Evolutionary conservation across 1,139 yeast genomes (phyloP).

Genomic region (Candida tunisiensis): DNA sequence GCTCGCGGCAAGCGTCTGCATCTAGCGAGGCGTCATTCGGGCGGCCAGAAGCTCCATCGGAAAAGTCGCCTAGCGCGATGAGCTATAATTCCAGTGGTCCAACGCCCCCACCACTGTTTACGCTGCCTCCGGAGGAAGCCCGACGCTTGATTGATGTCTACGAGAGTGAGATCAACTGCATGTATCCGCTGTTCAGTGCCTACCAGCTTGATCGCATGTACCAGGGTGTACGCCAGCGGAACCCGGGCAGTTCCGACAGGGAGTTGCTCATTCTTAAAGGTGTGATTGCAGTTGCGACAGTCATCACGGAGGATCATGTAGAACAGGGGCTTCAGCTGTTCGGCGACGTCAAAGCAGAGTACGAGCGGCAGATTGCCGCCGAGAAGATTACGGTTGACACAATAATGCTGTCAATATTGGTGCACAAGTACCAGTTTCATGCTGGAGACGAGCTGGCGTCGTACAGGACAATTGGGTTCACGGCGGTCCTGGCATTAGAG

Average conservation of each 20-base stretch:
- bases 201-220: too few relatives aligned
- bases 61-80: constrained; percentile 5
- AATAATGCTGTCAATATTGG: constrained; percentile 6
- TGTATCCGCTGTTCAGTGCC: constrained; percentile 13
- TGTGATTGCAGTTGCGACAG: constrained; percentile 9
- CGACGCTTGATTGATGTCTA: constrained; percentile 7
- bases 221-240: constrained; percentile 7
- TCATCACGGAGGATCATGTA: constrained; percentile 5
- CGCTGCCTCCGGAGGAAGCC: too few relatives aligned
- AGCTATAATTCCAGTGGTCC: too few relatives aligned
- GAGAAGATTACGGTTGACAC: constrained; percentile 6
- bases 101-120: too few relatives aligned
- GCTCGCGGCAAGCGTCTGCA: neutral
- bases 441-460: constrained; percentile 10
- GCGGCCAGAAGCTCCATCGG: constrained; percentile 2
- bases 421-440: constrained; percentile 12
- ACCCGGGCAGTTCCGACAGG: too few relatives aligned
- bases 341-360: constrained; percentile 5
- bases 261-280: constrained; percentile 6
- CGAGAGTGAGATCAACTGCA: constrained; percentile 11
- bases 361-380: constrained; percentile 6
- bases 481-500: constrained; percentile 9
- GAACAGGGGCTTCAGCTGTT: constrained; percentile 7
- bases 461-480: constrained; percentile 10
- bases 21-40: constrained; percentile 1